Base-by-base conservation (phyloP, 495 filamentous ascomycete genomes). In the Aspergillus campestris region DNA sequence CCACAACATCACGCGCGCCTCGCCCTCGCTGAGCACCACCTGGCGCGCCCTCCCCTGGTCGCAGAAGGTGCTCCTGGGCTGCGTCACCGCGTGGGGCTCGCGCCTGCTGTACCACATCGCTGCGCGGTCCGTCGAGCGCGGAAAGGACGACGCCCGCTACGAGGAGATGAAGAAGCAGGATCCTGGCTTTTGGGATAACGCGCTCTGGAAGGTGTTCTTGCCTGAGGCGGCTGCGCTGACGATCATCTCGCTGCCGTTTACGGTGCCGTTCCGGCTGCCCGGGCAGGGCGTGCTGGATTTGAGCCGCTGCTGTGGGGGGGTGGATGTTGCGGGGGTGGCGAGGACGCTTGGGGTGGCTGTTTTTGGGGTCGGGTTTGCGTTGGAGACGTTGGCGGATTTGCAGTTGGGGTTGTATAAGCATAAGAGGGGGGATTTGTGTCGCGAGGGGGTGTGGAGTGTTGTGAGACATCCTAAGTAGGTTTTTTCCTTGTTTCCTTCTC, bases 401-500 rank as follows among this genome's bases (percentile, higher is more conserved):
- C 77, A 80, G 49, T 57, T 82, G 31, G 48, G 66, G 52, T 31
- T 46, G 42, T 43, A 70, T 63, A 50, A 70, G 34, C 34, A 58
- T 53, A 49, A 69, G 49, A 30, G 62, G 29, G 29, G 41, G 5
- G 56, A 60, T 45, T 57, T 76, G 38, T 70, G 70, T 42, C 65
- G 66, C 14, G 66, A 75, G 27, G 75, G 77, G 2, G 75, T 82
- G 11, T 79, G 77, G 77, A 73, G 75, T 42, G 59, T 81, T 33
- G 76, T 80, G 7, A 61, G 78, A 28, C 76, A 80, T 62, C 78
- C 78, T 0, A 80, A 80, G 78, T 80, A 61, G 57, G 76, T 66
- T 18, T 7, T 35, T 14, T 15, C n/a, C 28, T 6, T 13, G 6
- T 24, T 35, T 18, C 10, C 5, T 39, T 28, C 5, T 28, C 3